Evolutionary conservation across 306 rosid genomes (phyloP).

Genomic region (Canavalia gladiata): DNA sequence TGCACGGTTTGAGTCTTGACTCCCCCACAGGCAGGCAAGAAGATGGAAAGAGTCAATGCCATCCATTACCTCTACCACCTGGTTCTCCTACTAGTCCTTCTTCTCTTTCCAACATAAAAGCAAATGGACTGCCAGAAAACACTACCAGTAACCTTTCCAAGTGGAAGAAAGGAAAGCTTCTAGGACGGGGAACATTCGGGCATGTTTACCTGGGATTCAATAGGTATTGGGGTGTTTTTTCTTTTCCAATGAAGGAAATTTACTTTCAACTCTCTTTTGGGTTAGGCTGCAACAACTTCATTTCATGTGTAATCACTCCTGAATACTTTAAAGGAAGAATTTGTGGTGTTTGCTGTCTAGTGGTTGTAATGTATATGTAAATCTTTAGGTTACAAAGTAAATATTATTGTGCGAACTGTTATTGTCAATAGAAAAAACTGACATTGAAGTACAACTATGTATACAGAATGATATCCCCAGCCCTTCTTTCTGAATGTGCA

Average conservation of each 20-base stretch:
- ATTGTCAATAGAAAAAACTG: slow-evolving; percentile 12
- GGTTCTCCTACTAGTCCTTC: slow-evolving; percentile 92
- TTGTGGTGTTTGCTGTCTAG: slow-evolving; percentile 16
- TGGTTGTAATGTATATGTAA: slow-evolving; percentile 27
- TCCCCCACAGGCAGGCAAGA: slow-evolving; percentile 83
- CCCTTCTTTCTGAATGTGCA: slow-evolving; percentile 28
- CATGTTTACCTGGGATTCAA: slow-evolving; percentile 95
- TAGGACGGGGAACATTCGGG: slow-evolving; percentile 97
- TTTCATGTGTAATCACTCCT: slow-evolving; percentile 27
- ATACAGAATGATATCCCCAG: slow-evolving; percentile 37
- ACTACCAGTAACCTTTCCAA: slow-evolving; percentile 54
- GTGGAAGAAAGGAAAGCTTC: slow-evolving; percentile 97
- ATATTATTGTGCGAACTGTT: slow-evolving; percentile 20
- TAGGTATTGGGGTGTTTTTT: slow-evolving; percentile 62
- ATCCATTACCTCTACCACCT: slow-evolving; percentile 95
- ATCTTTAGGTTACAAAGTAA: slow-evolving; percentile 30
- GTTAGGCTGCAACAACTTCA: slow-evolving; percentile 12
- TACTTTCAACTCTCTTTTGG: slow-evolving; percentile 36
- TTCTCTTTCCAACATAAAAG: slow-evolving; percentile 58
- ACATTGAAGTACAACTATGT: slow-evolving; percentile 23
- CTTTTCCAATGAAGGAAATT: slow-evolving; percentile 27
- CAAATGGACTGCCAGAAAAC: slow-evolving; percentile 55
- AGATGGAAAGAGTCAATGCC: slow-evolving; percentile 77
- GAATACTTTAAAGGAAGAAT: slow-evolving; percentile 25
- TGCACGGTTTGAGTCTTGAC: slow-evolving; percentile 65